Percentiles rank a stretch among this genome's conserved stretches.
Evolutionary conservation across 2,329 filamentous ascomycete species (phyloP).

Genomic region (Chaetomiaceae sp.): DNA sequence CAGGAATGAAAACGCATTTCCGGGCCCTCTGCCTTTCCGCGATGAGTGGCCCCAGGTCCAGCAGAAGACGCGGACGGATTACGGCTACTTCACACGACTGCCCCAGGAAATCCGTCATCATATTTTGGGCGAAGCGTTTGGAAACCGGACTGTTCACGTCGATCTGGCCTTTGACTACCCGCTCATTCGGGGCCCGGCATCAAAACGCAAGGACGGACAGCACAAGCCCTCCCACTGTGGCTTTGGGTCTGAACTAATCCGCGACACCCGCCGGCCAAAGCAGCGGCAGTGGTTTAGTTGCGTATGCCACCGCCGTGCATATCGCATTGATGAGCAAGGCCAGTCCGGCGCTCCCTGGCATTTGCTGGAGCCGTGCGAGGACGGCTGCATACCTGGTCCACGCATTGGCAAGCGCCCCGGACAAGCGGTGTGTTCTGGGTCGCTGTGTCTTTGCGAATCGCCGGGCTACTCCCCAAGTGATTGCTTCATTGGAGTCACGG

Average conservation of each 20-base stretch:
- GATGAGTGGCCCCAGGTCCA: not conserved
- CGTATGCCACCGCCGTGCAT: conserved; percentile 23
- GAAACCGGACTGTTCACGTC: conserved; percentile 21
- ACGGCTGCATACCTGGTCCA: conserved; percentile 13
- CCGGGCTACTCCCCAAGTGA: not conserved
- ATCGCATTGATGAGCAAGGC: not conserved
- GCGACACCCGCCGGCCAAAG: conserved; percentile 7
- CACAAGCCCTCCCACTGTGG: not conserved
- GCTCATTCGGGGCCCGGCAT: conserved; percentile 3
- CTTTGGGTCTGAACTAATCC: not conserved
- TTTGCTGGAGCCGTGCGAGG: conserved; percentile 9
- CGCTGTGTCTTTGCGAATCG: not conserved
- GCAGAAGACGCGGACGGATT: not conserved
- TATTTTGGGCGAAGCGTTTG: conserved; percentile 23
- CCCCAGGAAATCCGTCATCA: conserved; percentile 26
- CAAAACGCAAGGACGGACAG: not conserved
- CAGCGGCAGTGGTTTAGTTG: conserved; percentile 26
- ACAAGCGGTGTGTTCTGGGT: not conserved
- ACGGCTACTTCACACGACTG: conserved; percentile 17
- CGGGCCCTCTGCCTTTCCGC: not conserved
- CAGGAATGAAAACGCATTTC: not conserved
- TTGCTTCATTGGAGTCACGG: conserved; percentile 26
- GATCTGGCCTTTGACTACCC: conserved; percentile 21
- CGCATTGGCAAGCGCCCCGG: not conserved
- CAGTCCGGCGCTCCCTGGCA: too few species aligned